Base-by-base conservation (phyloP, 805 yeast genomes). In the Ogataea nitratoaversa region DNA sequence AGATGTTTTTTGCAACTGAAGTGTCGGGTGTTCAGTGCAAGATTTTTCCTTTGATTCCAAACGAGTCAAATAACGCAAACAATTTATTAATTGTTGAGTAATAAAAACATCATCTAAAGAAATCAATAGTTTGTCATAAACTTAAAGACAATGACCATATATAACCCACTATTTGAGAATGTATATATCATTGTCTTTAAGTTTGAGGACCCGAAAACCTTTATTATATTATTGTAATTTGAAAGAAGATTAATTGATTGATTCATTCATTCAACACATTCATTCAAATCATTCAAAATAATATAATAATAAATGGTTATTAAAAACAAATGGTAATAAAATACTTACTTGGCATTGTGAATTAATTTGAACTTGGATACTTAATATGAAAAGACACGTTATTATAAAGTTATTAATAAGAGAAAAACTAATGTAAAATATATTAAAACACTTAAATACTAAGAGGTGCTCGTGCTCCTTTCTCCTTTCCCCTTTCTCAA, bases 11-110 rank as follows among this genome's bases (percentile, higher is more conserved):
- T 68, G 76, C 70, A 67, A 69, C 82, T 78, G 84, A 82, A 83
- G 91, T 83, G 91, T 83, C 91, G 87, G 90, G 90, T 67, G 59
- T 83, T 81, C 84, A 81, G 82, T 66, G 76, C 74, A 78, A 68
- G 36, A 30, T 29, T 37, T 33, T 36, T 30, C n/a, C 34, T 30
- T 37, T 25, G 24, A 27, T 16, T 19, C 23, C 17, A 20, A 19
- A 19, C 17, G 19, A 25, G 25, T 13, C 28, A 32, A 19, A 13
- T 4, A n/a, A 30, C 16, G 12, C 32, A 16, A 12, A 30, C 19
- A 18, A 19, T 19, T 16, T n/a, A 19, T 19, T 19, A 29, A 30
- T 20, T 5, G 20, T 18, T 22, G 18, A 19, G n/a, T 22, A 20
- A 9, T 28, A 13, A 14, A 36, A 18, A n/a, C 25, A 22, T 22